These are phyloP conservation scores for Nakaseomyces nivariensis DNA, from an alignment of 1,139 yeast genomes.

Conservation along the genomic window DNA sequence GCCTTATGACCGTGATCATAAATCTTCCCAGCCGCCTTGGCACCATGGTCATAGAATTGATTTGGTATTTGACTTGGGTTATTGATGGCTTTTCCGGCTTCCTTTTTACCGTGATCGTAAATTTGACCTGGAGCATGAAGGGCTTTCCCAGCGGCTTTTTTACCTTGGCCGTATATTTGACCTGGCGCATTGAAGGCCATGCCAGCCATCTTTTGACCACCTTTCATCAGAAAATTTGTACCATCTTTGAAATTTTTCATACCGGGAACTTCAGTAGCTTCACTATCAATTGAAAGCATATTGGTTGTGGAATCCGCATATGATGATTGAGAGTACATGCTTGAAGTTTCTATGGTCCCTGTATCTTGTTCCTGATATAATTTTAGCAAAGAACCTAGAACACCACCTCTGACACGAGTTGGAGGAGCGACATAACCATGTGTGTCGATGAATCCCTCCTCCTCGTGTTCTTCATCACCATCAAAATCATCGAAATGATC, in stretches of 20 bases:
- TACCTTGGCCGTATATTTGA: not conserved
- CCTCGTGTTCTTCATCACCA: constrained; percentile 11
- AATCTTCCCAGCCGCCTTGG: constrained; percentile 1
- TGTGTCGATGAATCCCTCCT: constrained; percentile 26
- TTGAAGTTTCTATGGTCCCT: not conserved
- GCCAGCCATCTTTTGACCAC: not conserved
- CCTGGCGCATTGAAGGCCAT: not conserved
- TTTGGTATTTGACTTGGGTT: constrained; percentile 1
- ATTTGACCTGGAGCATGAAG: constrained; percentile 1
- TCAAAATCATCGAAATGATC: constrained; percentile 20
- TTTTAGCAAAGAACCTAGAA: constrained; percentile 62
- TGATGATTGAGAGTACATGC: constrained; percentile 1
- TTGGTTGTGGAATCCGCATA: not conserved
- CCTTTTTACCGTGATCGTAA: not conserved
- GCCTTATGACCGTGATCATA: not conserved
- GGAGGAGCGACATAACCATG: constrained; percentile 61
- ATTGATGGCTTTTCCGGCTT: not conserved
- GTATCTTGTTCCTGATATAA: constrained; percentile 39
- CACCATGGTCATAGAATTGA: constrained; percentile 1
- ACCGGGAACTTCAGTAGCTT: not conserved
- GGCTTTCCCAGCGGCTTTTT: not conserved
- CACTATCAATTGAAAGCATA: constrained; percentile 27
- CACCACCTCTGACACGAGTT: constrained; percentile 68
- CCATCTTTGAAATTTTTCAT: not conserved
- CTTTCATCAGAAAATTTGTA: not conserved